These are phyloP conservation scores for Chiua virens DNA, from an alignment of 768 basidiomycete species.

Conservation along the genomic window DNA sequence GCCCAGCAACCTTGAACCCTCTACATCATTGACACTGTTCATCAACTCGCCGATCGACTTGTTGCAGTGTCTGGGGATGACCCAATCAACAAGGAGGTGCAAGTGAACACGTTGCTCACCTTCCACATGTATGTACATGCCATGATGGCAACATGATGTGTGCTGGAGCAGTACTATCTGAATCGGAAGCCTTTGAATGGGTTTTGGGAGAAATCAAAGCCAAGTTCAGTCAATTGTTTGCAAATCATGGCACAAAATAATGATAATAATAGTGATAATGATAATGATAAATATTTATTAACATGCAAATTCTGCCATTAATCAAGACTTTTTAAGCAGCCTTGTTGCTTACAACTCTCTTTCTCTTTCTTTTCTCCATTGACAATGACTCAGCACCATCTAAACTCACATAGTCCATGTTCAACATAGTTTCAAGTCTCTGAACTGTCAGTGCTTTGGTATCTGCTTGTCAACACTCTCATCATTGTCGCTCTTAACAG, in stretches of 20 bases:
- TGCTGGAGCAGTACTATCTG: constrained; percentile 85
- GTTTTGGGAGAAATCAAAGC: constrained; percentile 92
- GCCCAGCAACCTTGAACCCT: constrained; percentile 88
- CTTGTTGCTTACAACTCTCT: too few species aligned
- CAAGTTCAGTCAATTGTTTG: constrained; percentile 92
- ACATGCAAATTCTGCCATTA: too few species aligned
- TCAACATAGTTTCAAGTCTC: too few species aligned
- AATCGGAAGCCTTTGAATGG: constrained; percentile 96
- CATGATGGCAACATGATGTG: constrained; percentile 81
- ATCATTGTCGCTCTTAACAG: too few species aligned
- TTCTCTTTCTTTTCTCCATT: too few species aligned
- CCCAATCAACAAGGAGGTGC: constrained; percentile 68
- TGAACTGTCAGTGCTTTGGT: too few species aligned
- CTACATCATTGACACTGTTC: constrained; percentile 82
- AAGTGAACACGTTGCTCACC: constrained; percentile 84
- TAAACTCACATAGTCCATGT: too few species aligned
- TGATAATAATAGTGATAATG: too few species aligned
- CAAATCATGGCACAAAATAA: constrained; percentile 89
- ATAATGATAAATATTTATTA: too few species aligned
- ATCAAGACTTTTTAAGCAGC: too few species aligned
- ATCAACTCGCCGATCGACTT: constrained; percentile 71
- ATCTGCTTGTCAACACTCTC: too few species aligned
- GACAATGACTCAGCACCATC: too few species aligned
- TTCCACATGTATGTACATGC: constrained; percentile 94
- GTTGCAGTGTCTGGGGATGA: constrained; percentile 89